Evolutionary conservation across 1,139 yeast species (phyloP).

Genomic region (Scheffersomyces illinoinensis): DNA sequence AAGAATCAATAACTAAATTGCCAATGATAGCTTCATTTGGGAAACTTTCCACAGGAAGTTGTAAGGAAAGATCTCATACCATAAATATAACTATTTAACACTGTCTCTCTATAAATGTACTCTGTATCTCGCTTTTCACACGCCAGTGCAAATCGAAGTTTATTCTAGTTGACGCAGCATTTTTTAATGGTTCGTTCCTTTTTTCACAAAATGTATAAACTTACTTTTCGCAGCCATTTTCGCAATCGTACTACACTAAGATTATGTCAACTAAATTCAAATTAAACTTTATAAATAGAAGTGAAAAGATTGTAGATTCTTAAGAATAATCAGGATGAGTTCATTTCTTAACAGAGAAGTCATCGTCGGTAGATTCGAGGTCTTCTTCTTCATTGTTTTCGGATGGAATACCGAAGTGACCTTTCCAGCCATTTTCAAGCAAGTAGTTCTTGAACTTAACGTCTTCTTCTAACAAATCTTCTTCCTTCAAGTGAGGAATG

Average conservation of each 20-base stretch:
- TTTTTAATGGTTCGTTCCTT: too few relatives aligned
- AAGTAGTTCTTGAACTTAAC: slow-evolving; percentile 61
- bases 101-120: too few relatives aligned
- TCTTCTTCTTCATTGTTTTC: slow-evolving; percentile 17
- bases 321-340: background rate
- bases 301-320: background rate
- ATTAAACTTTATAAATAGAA: background rate
- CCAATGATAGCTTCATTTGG: too few relatives aligned
- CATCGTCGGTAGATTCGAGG: slow-evolving; percentile 1
- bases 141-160: too few relatives aligned
- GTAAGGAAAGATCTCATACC: too few relatives aligned
- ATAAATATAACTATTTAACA: too few relatives aligned
- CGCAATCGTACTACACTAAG: background rate
- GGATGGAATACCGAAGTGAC: slow-evolving; percentile 49
- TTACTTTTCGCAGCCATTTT: background rate
- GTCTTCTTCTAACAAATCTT: slow-evolving; percentile 69
- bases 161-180: too few relatives aligned
- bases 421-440: slow-evolving; percentile 66
- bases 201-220: too few relatives aligned
- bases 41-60: too few relatives aligned
- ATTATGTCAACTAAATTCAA: background rate
- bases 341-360: background rate
- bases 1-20: too few relatives aligned
- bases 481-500: slow-evolving; percentile 67
- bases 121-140: too few relatives aligned